These are phyloP conservation scores for Senna tora DNA, from an alignment of 306 rosid genomes.

Conservation along the genomic window DNA sequence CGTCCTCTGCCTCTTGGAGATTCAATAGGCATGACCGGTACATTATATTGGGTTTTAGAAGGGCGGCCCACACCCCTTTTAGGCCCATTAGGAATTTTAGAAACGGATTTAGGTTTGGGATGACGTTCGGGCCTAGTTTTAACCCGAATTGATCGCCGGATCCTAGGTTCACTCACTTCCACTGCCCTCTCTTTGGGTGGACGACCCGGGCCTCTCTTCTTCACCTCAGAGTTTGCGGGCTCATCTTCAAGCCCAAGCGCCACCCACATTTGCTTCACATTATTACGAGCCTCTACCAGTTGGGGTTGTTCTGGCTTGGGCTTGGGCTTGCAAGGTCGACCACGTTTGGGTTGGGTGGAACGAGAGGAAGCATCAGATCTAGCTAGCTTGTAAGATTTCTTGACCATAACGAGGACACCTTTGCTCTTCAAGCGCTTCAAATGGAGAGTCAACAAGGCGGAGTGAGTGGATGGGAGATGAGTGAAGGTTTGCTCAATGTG, in stretches of 20 bases:
- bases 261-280: conserved; percentile 36
- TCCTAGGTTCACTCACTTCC: too few relatives aligned
- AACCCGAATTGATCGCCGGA: too few relatives aligned
- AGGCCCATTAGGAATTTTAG: conserved; percentile 35
- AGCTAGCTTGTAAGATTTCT: conserved; percentile 71
- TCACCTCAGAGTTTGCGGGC: conserved; percentile 1
- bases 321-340: conserved; percentile 69
- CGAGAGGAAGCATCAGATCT: conserved; percentile 44
- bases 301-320: background rate
- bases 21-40: too few relatives aligned
- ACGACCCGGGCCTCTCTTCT: conserved; percentile 51
- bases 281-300: background rate
- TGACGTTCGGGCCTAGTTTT: too few relatives aligned
- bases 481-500: conserved; percentile 58
- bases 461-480: conserved; percentile 54
- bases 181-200: too few relatives aligned
- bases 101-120: conserved; percentile 63
- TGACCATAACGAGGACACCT: conserved; percentile 58
- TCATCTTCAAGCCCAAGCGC: conserved; percentile 55
- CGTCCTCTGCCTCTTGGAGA: conserved; percentile 62
- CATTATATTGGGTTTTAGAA: too few relatives aligned
- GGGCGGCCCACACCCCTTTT: too few relatives aligned
- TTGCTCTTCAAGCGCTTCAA: conserved; percentile 54
- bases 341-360: conserved; percentile 29
- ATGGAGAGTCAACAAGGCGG: conserved; percentile 53